Conservation (phyloP, 2,329 filamentous ascomycete species). For the Stachybotrys chartarum region DNA sequence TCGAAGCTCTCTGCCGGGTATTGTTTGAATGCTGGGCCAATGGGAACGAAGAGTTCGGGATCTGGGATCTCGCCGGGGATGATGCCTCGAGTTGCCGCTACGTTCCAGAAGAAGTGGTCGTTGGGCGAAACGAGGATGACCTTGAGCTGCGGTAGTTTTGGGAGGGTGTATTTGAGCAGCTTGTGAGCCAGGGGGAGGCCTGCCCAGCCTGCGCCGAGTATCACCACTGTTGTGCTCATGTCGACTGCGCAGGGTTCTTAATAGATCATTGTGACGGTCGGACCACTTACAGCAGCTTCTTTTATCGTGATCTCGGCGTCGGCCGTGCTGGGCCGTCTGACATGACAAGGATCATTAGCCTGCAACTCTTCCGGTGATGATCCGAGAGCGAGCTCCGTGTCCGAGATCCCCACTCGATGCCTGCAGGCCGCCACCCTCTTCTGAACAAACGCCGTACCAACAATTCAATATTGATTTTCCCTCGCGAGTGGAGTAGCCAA, state of each 20-base stretch:
- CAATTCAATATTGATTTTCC: too few relatives aligned
- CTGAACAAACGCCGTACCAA: too few relatives aligned
- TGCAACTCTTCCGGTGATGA: background rate
- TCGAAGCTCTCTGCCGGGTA: conserved; percentile 38
- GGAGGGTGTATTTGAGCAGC: conserved; percentile 40
- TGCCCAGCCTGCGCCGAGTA: conserved; percentile 45
- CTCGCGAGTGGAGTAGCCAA: too few relatives aligned
- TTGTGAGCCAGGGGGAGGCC: conserved; percentile 44
- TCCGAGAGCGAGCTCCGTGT: background rate
- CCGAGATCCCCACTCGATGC: background rate
- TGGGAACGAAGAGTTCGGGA: conserved; percentile 37
- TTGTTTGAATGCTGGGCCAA: conserved; percentile 35
- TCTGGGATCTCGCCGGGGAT: conserved; percentile 40
- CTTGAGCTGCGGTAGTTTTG: conserved; percentile 34
- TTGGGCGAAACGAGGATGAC: conserved; percentile 48
- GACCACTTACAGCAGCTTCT: background rate
- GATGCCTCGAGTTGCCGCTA: conserved; percentile 47
- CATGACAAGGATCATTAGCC: background rate
- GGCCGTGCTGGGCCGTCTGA: background rate
- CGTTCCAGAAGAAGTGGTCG: conserved; percentile 48
- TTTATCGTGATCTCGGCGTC: background rate
- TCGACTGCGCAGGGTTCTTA: background rate
- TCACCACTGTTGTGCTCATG: conserved; percentile 44
- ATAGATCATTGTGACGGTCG: too few relatives aligned
- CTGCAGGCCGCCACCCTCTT: background rate